Evolutionary conservation across 1,284 basidiomycete species (phyloP).

Genomic region (Somion occarium): DNA sequence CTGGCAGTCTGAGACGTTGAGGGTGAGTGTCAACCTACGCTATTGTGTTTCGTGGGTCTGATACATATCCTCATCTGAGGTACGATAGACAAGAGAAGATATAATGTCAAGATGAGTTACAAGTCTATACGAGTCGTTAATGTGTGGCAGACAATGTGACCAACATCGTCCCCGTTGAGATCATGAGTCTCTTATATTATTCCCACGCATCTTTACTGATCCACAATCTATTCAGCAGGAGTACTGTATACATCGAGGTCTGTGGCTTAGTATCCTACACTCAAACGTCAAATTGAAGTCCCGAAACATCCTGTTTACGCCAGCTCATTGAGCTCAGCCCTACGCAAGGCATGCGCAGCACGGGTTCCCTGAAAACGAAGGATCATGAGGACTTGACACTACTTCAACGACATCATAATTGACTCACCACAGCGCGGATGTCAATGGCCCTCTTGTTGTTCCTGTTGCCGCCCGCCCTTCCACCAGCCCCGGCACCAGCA

Average conservation of each 20-base stretch:
- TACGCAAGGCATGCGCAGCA: slow-evolving; percentile 16
- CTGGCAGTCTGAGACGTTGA: neutral
- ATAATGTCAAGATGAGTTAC: neutral
- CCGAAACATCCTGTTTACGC: too few species aligned
- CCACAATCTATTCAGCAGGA: too few species aligned
- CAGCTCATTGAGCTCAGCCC: too few species aligned
- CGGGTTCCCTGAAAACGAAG: slow-evolving; percentile 14
- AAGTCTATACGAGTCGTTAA: neutral
- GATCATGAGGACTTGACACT: neutral
- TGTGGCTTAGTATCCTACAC: too few species aligned
- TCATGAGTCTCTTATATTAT: too few species aligned
- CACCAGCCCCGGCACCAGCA: neutral
- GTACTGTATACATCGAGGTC: too few species aligned
- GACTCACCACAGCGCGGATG: slow-evolving; percentile 10
- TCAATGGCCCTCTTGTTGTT: slow-evolving; percentile 5
- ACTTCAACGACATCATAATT: neutral
- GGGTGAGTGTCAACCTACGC: neutral
- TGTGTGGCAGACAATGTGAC: neutral
- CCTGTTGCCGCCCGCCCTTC: neutral
- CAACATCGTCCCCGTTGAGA: too few species aligned
- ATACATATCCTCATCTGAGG: neutral
- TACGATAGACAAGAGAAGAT: neutral
- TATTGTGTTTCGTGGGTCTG: neutral
- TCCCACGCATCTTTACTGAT: too few species aligned
- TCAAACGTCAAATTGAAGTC: too few species aligned